Base-by-base conservation (phyloP, 2,329 filamentous ascomycete species). In the Mycosphaerella sp. region DNA sequence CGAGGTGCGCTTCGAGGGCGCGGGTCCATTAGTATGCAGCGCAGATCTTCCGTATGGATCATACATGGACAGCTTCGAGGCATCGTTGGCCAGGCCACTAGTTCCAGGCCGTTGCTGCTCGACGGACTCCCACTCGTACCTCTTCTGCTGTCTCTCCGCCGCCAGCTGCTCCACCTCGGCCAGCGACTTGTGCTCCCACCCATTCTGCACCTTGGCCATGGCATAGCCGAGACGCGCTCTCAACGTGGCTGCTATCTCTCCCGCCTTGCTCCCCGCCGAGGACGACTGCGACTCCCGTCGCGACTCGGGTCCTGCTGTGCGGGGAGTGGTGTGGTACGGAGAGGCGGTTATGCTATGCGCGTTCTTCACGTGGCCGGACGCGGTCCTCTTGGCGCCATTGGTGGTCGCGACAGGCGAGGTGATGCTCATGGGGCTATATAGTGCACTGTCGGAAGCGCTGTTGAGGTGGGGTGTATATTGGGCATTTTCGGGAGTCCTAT, bases 171-270 rank as follows among this genome's bases (percentile, higher is more conserved):
- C 89, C 31, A 92, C 81, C 70, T 92, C 87, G 52, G 86, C 84
- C 54, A 93, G 82, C 14, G 83, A 83, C 59, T 86, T 83, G 47
- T 84, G 80, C 71, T 95, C 87, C 86, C 90, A 93, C 55, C 89
- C 89, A 67, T 95, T 84, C 68, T 89, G 89, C 40, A 96, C 87
- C 71, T 95, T 96, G 67, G 95, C 80, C 80, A 95, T 93, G 60
- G 92, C 92, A 70, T 96, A 96, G 6, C 89, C 89, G 29, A 97
- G 79, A 64, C 89, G 86, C 48, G 89, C 85, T 67, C 85, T 86
- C 49, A 97, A 79, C 67, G 92, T 87, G 51, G 84, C 81, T 40
- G 88, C 89, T 77, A 93, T 87, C 78, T 95, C 88, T 69, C 86
- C 85, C 62, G 92, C 87, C 62, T 83, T 85, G 65, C 81, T 87